These are phyloP conservation scores for Sonneratia alba DNA, from an alignment of 345 rosid genomes.

Conservation along the genomic window DNA sequence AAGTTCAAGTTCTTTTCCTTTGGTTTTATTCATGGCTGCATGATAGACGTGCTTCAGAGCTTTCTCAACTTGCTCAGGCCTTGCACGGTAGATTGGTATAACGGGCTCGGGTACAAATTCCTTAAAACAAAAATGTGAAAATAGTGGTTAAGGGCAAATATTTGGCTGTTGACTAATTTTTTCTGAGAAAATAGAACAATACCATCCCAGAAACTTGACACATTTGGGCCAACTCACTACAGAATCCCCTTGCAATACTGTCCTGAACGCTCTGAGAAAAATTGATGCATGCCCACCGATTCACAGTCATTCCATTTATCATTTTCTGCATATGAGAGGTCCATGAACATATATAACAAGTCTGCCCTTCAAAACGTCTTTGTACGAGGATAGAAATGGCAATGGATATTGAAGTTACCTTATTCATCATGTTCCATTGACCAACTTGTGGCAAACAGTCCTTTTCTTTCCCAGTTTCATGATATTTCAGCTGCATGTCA, in stretches of 20 bases:
- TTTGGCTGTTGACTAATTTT: background rate
- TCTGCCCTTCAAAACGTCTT: background rate
- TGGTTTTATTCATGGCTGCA: slow-evolving; percentile 68
- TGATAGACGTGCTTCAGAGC: slow-evolving; percentile 88
- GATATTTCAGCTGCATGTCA: slow-evolving; percentile 78
- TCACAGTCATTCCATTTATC: slow-evolving; percentile 97
- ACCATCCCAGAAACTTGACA: slow-evolving; percentile 99
- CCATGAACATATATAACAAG: background rate
- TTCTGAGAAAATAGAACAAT: slow-evolving; percentile 7
- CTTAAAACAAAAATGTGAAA: slow-evolving; percentile 23
- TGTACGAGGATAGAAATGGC: background rate
- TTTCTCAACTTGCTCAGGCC: slow-evolving; percentile 97
- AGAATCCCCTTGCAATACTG: slow-evolving; percentile 80
- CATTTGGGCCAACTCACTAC: slow-evolving; percentile 91
- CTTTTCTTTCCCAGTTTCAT: slow-evolving; percentile 94
- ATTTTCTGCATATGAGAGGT: slow-evolving; percentile 48
- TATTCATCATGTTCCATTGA: slow-evolving; percentile 99
- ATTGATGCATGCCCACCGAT: slow-evolving; percentile 93
- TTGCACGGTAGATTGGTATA: slow-evolving; percentile 75
- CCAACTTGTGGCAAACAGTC: slow-evolving; percentile 98
- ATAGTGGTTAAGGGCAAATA: background rate
- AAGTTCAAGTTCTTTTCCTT: slow-evolving; percentile 96
- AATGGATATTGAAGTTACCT: slow-evolving; percentile 27
- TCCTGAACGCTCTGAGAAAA: slow-evolving; percentile 95
- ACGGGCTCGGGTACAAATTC: slow-evolving; percentile 92